phyloP scores from a whole-genome alignment of 805 yeast genomes.

The Candida golubevii region DNA sequence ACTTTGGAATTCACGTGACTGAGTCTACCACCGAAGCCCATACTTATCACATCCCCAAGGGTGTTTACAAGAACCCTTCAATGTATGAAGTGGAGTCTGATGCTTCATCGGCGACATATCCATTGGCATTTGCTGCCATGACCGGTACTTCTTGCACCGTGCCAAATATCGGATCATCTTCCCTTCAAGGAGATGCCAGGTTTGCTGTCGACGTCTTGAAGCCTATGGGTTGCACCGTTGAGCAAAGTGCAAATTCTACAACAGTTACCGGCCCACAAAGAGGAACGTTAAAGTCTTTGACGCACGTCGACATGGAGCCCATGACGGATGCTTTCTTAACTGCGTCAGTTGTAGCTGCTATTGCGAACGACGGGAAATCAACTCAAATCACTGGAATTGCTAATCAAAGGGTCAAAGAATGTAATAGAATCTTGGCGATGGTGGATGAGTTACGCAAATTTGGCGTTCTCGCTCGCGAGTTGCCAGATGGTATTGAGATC shows the following conservation, averaged over 20 bases:
- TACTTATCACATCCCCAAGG: slow-evolving; percentile 89
- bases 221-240: slow-evolving; percentile 94
- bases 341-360: slow-evolving; percentile 96
- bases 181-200: slow-evolving; percentile 95
- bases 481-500: slow-evolving; percentile 89
- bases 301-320: slow-evolving; percentile 93
- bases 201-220: slow-evolving; percentile 88
- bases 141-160: slow-evolving; percentile 90
- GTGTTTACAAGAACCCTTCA: slow-evolving; percentile 70
- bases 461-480: slow-evolving; percentile 80
- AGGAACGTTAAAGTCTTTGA: slow-evolving; percentile 65
- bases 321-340: slow-evolving; percentile 99
- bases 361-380: slow-evolving; percentile 64
- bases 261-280: slow-evolving; percentile 86
- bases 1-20: slow-evolving; percentile 77
- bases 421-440: slow-evolving; percentile 96
- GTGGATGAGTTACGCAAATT: slow-evolving; percentile 80
- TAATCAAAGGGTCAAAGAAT: slow-evolving; percentile 95
- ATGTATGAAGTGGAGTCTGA: slow-evolving; percentile 92
- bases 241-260: slow-evolving; percentile 78
- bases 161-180: slow-evolving; percentile 88
- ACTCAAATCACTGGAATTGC: slow-evolving; percentile 83
- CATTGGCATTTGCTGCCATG: slow-evolving; percentile 94
- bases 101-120: slow-evolving; percentile 97
- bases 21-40: slow-evolving; percentile 66